These are phyloP conservation scores for Coemansia sp. DNA, from an alignment of 192 early-diverging fungal genomes.

Conservation along the genomic window DNA sequence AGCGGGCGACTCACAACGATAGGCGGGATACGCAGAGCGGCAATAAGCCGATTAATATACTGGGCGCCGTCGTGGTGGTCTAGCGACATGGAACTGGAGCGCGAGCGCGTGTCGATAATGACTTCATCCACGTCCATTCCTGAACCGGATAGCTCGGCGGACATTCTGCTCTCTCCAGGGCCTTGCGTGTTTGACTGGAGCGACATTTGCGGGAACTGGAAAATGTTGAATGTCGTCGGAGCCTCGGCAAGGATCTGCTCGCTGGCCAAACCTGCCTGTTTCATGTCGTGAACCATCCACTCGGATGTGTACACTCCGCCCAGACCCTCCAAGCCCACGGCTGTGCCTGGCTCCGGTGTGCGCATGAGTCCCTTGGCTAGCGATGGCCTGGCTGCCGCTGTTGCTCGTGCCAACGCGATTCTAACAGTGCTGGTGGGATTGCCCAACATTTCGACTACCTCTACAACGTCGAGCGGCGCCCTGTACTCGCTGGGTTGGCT, in stretches of 20 bases:
- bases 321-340: slow-evolving; percentile 17
- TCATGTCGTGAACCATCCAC: slow-evolving; percentile 9
- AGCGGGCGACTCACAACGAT: slow-evolving; percentile 43
- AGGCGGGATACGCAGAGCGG: slow-evolving; percentile 32
- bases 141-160: not conserved
- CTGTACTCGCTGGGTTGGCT: not conserved
- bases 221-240: not conserved
- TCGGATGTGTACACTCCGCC: slow-evolving; percentile 36
- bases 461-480: not conserved
- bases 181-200: not conserved
- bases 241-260: slow-evolving; percentile 15
- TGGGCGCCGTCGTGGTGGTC: slow-evolving; percentile 14
- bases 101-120: slow-evolving; percentile 22
- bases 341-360: not conserved
- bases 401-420: not conserved
- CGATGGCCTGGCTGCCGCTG: not conserved
- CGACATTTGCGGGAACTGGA: slow-evolving; percentile 1
- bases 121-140: slow-evolving; percentile 40
- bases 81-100: slow-evolving; percentile 21
- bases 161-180: not conserved
- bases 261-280: slow-evolving; percentile 13
- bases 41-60: slow-evolving; percentile 29
- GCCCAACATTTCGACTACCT: slow-evolving; percentile 3
- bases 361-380: slow-evolving; percentile 3
- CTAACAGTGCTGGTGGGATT: not conserved